A percentile compares a stretch with the other conserved stretches of the same genome.
These are phyloP conservation scores for Penicillium canescens DNA, from an alignment of 495 filamentous ascomycete species.

Conservation along the genomic window DNA sequence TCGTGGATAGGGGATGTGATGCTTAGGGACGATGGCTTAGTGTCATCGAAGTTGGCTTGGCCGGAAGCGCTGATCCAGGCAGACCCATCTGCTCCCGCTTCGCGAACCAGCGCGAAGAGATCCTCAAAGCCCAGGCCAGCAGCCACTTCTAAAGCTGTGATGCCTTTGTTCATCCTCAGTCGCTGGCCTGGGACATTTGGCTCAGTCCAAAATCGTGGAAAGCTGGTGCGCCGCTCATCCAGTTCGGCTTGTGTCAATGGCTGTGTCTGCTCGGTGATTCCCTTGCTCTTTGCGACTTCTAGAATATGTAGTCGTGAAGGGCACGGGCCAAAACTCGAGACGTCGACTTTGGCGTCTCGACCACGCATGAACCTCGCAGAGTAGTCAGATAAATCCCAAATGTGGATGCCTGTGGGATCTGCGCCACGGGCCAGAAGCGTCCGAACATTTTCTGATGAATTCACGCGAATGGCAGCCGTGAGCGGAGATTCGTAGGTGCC, in stretches of 20 bases:
- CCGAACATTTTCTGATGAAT: slow-evolving; percentile 7
- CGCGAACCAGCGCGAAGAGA: neutral
- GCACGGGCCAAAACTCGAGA: slow-evolving; percentile 6
- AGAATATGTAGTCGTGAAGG: neutral
- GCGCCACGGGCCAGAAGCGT: slow-evolving; percentile 2
- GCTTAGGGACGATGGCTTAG: neutral
- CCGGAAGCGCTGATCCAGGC: neutral
- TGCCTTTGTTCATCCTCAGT: slow-evolving; percentile 1
- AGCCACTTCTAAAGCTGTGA: slow-evolving; percentile 14
- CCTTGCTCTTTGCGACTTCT: slow-evolving; percentile 1
- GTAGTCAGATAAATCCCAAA: slow-evolving; percentile 7
- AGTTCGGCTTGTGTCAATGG: slow-evolving; percentile 12
- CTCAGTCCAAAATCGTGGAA: slow-evolving; percentile 21
- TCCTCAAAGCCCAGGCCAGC: neutral
- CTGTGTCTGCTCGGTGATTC: slow-evolving; percentile 1
- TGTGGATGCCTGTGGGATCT: slow-evolving; percentile 6
- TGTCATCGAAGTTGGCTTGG: neutral
- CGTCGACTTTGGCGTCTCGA: slow-evolving; percentile 5
- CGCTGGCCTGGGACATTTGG: slow-evolving; percentile 12
- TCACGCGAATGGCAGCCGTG: slow-evolving; percentile 9
- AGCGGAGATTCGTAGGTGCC: slow-evolving; percentile 10
- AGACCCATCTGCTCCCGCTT: neutral
- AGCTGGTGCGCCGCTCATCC: slow-evolving; percentile 12
- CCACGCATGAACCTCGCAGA: slow-evolving; percentile 10
- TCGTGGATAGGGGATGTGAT: neutral